A percentile compares a stretch with the other conserved stretches of the same genome.
Conservation (phyloP, 768 basidiomycete species). For the Xerocomellus amylosporus region DNA sequence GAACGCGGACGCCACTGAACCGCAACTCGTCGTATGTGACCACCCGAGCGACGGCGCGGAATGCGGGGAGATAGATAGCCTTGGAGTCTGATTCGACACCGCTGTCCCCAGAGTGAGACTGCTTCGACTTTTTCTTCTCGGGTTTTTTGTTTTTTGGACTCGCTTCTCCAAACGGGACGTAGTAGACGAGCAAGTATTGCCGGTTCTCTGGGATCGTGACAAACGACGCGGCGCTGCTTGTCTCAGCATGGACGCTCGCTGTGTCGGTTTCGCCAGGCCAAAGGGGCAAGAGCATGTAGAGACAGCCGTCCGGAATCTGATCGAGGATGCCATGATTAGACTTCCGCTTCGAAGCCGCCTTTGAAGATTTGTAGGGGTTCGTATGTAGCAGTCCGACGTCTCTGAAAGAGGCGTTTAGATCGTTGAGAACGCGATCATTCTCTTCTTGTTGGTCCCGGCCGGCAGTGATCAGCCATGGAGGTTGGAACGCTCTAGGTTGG, state of each 20-base stretch:
- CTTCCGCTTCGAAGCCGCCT: slow-evolving; percentile 18
- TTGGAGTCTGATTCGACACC: slow-evolving; percentile 37
- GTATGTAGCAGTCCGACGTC: slow-evolving; percentile 76
- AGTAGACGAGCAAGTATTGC: slow-evolving; percentile 78
- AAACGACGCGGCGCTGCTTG: slow-evolving; percentile 30
- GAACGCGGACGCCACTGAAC: slow-evolving; percentile 69
- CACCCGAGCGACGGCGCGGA: slow-evolving; percentile 73
- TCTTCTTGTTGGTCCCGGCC: slow-evolving; percentile 66
- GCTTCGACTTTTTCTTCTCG: slow-evolving; percentile 34
- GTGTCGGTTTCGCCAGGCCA: slow-evolving; percentile 76
- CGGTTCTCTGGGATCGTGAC: slow-evolving; percentile 49
- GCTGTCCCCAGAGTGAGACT: slow-evolving; percentile 29
- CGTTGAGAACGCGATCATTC: slow-evolving; percentile 63
- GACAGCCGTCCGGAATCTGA: slow-evolving; percentile 60
- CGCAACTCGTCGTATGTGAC: slow-evolving; percentile 71
- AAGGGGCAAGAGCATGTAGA: slow-evolving; percentile 84
- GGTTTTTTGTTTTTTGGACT: slow-evolving; percentile 17
- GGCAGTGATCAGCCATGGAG: slow-evolving; percentile 65
- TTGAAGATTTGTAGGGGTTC: slow-evolving; percentile 34
- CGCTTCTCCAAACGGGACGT: slow-evolving; percentile 49
- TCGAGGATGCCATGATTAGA: slow-evolving; percentile 46
- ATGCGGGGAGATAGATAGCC: slow-evolving; percentile 55
- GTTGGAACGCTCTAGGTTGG: slow-evolving; percentile 37
- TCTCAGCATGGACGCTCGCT: slow-evolving; percentile 25
- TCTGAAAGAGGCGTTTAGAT: slow-evolving; percentile 72